Percentiles rank a stretch among this genome's conserved stretches.
These are phyloP conservation scores for Fusarium sp. DNA, from an alignment of 2,329 filamentous ascomycete species.

Conservation along the genomic window DNA sequence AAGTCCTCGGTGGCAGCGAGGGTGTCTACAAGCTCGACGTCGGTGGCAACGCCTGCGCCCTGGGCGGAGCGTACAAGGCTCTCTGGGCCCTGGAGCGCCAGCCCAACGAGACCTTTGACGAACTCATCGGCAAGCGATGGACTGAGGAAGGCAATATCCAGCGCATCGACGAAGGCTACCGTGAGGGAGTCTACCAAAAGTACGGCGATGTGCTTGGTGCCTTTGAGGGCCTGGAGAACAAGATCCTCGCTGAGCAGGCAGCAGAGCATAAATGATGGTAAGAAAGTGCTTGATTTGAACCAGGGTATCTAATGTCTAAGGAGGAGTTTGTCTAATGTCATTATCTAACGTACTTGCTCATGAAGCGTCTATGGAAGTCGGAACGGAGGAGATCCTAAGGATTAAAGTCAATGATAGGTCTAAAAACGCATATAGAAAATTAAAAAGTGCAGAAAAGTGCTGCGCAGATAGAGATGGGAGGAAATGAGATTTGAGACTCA, in stretches of 20 bases:
- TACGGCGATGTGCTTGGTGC: slow-evolving; percentile 81
- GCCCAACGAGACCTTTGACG: slow-evolving; percentile 81
- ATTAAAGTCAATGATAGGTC: slow-evolving; percentile 33
- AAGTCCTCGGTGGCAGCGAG: slow-evolving; percentile 87
- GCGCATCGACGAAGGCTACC: slow-evolving; percentile 84
- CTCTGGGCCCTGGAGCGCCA: slow-evolving; percentile 85
- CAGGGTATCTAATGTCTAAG: slow-evolving; percentile 45
- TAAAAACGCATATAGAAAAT: slow-evolving; percentile 2
- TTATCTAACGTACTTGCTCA: slow-evolving; percentile 74
- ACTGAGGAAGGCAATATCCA: slow-evolving; percentile 83
- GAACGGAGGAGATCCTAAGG: slow-evolving; percentile 84
- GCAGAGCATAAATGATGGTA: slow-evolving; percentile 10
- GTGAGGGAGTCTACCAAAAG: slow-evolving; percentile 74
- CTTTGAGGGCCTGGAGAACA: slow-evolving; percentile 78
- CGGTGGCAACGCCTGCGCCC: slow-evolving; percentile 91
- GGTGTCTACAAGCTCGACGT: slow-evolving; percentile 95
- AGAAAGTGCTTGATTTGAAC: slow-evolving; percentile 28
- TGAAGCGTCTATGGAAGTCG: slow-evolving; percentile 98
- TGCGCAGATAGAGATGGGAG: slow-evolving; percentile 5
- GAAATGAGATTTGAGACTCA: slow-evolving; percentile 55
- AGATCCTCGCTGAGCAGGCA: slow-evolving; percentile 61
- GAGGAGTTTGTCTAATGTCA: slow-evolving; percentile 21
- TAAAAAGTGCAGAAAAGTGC: background rate
- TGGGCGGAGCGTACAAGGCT: slow-evolving; percentile 95
- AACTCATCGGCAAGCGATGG: slow-evolving; percentile 86